A percentile compares a stretch with the other conserved stretches of the same genome.
Conservation (phyloP, 2,329 filamentous ascomycete species). For the Cercospora zeae-maydis region DNA sequence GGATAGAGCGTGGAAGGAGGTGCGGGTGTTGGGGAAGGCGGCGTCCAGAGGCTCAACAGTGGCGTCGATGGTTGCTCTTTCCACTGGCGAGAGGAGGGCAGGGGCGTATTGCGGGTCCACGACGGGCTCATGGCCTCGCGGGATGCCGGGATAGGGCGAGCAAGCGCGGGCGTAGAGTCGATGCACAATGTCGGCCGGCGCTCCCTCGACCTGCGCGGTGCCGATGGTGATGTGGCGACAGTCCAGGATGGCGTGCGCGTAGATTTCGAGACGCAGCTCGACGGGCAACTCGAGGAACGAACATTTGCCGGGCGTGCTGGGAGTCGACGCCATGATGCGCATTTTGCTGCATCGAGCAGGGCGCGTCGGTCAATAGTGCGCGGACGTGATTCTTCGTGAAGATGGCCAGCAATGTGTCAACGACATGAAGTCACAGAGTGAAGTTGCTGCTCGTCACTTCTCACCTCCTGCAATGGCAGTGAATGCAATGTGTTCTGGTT, state of each 20-base stretch:
- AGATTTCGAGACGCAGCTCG: conserved; percentile 44
- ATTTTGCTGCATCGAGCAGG: neutral
- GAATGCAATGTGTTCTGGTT: too few relatives aligned
- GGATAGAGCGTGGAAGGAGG: conserved; percentile 20
- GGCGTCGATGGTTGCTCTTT: conserved; percentile 29
- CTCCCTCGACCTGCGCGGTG: conserved; percentile 36
- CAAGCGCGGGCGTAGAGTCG: conserved; percentile 27
- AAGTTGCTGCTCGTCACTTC: too few relatives aligned
- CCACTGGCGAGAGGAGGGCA: conserved; percentile 33
- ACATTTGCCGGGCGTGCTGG: neutral
- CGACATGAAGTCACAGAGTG: too few relatives aligned
- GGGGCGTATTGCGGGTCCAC: conserved; percentile 36
- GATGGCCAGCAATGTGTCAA: too few relatives aligned
- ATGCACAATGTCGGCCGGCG: conserved; percentile 33
- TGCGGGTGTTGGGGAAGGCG: conserved; percentile 14
- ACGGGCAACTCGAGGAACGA: conserved; percentile 27
- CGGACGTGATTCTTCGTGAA: neutral
- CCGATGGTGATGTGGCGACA: conserved; percentile 40
- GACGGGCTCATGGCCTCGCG: conserved; percentile 37
- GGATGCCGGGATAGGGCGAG: conserved; percentile 38
- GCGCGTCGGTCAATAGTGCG: too few relatives aligned
- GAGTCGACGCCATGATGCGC: neutral
- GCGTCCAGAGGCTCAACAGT: conserved; percentile 13
- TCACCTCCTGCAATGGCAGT: too few relatives aligned
- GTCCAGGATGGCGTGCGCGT: conserved; percentile 40